Evolutionary conservation across 2,329 filamentous ascomycete species (phyloP).

Genomic region (Aspergillus sp.): DNA sequence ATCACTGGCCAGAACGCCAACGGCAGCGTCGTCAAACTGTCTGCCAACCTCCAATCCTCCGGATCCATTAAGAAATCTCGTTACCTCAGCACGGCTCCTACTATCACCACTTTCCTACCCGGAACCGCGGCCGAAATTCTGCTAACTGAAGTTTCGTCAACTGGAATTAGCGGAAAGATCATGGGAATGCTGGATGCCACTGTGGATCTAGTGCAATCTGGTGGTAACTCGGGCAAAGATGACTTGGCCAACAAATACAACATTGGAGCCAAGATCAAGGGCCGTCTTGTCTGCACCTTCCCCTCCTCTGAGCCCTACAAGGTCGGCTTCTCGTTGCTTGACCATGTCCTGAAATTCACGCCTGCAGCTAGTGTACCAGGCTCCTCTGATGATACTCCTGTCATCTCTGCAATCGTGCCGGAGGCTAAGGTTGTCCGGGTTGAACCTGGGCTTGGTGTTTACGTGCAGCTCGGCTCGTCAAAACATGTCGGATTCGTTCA

Average conservation of each 20-base stretch:
- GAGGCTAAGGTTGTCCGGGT: slow-evolving; percentile 78
- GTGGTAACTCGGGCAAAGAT: slow-evolving; percentile 65
- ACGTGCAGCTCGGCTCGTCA: slow-evolving; percentile 67
- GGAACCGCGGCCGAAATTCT: slow-evolving; percentile 87
- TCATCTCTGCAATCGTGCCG: slow-evolving; percentile 69
- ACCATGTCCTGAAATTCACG: slow-evolving; percentile 73
- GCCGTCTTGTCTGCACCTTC: slow-evolving; percentile 83
- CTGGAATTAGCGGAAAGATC: slow-evolving; percentile 83
- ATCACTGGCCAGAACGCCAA: slow-evolving; percentile 72
- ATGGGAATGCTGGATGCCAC: slow-evolving; percentile 90
- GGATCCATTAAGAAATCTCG: slow-evolving; percentile 66
- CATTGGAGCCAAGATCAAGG: slow-evolving; percentile 79
- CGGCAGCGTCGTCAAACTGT: slow-evolving; percentile 84
- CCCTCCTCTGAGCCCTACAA: slow-evolving; percentile 76
- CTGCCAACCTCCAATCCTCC: slow-evolving; percentile 68
- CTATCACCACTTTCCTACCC: slow-evolving; percentile 85
- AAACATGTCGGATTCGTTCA: slow-evolving; percentile 83
- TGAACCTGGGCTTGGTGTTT: slow-evolving; percentile 76
- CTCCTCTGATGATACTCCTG: slow-evolving; percentile 46
- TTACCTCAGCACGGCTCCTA: slow-evolving; percentile 72
- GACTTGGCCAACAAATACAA: slow-evolving; percentile 78
- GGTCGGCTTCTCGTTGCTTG: slow-evolving; percentile 81
- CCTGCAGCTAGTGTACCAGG: slow-evolving; percentile 32
- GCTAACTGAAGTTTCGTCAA: slow-evolving; percentile 69
- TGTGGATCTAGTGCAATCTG: slow-evolving; percentile 86